Percentiles rank a stretch among this genome's conserved stretches.
These are phyloP conservation scores for Penicillium sp. DNA, from an alignment of 2,329 filamentous ascomycete species.

Conservation along the genomic window DNA sequence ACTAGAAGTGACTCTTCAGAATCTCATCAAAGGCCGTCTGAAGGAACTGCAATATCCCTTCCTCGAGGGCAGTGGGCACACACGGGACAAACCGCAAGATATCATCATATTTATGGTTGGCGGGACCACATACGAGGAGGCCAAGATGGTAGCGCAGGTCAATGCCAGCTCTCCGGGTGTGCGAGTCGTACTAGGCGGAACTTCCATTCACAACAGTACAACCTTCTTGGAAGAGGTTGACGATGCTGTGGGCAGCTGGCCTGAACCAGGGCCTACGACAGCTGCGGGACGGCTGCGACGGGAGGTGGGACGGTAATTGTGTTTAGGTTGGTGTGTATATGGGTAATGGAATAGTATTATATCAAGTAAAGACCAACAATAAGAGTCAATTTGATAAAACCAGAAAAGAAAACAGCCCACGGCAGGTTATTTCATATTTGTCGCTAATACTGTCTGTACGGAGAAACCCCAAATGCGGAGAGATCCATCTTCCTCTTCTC, in stretches of 20 bases:
- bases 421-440: not conserved
- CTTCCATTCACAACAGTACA: conserved; percentile 79
- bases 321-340: not conserved
- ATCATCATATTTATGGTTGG: conserved; percentile 93
- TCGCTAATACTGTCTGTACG: not conserved
- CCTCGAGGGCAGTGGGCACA: conserved; percentile 80
- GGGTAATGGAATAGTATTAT: not conserved
- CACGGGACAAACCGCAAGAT: conserved; percentile 93
- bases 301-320: conserved; percentile 54
- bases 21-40: conserved; percentile 85
- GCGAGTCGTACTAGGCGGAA: conserved; percentile 84
- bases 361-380: not conserved
- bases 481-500: conserved; percentile 8
- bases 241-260: conserved; percentile 83
- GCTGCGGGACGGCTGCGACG: conserved; percentile 62
- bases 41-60: conserved; percentile 90
- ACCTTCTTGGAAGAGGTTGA: conserved; percentile 91
- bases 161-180: conserved; percentile 89
- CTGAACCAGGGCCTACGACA: conserved; percentile 62
- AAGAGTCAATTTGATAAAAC: not conserved
- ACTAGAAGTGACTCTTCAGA: conserved; percentile 82
- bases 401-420: not conserved
- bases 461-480: conserved; percentile 27
- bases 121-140: conserved; percentile 93
- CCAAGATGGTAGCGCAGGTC: conserved; percentile 90